Percentiles rank a stretch among this genome's conserved stretches.
Conservation (phyloP, 1,139 yeast species). For the Suhomyces maxii region DNA sequence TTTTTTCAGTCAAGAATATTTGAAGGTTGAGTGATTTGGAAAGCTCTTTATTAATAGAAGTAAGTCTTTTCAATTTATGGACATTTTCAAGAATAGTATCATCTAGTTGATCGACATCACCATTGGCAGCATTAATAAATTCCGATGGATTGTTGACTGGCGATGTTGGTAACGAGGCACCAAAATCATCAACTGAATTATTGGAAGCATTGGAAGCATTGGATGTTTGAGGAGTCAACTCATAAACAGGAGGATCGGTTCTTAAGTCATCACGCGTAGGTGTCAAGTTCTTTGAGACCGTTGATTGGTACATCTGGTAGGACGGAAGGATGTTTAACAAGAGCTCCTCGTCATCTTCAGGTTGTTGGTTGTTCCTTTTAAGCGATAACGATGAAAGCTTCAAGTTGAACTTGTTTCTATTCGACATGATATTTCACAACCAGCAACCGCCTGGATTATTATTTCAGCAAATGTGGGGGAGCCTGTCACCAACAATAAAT, state of each 20-base stretch:
- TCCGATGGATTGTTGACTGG: conserved; percentile 17
- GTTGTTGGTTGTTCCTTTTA: conserved; percentile 6
- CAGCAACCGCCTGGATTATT: too few species aligned
- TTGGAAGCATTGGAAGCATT: conserved; percentile 16
- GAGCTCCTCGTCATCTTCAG: conserved; percentile 24
- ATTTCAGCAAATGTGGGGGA: too few species aligned
- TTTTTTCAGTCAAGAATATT: conserved; percentile 31
- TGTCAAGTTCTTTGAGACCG: conserved; percentile 37
- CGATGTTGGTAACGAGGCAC: conserved; percentile 21
- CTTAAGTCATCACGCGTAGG: conserved; percentile 36
- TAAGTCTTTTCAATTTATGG: conserved; percentile 35
- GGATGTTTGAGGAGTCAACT: conserved; percentile 26
- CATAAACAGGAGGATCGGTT: conserved; percentile 40
- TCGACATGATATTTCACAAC: conserved; percentile 1
- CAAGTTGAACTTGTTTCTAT: conserved; percentile 18
- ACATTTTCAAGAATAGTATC: conserved; percentile 38
- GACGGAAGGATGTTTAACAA: conserved; percentile 43
- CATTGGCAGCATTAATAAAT: conserved; percentile 3
- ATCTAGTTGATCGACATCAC: conserved; percentile 21
- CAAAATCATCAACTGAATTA: conserved; percentile 22
- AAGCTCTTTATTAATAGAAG: conserved; percentile 30
- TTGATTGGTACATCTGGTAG: conserved; percentile 43
- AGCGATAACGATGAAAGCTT: conserved; percentile 17
- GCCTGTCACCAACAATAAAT: too few species aligned
- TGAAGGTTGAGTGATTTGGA: conserved; percentile 30